Conservation (phyloP, 352 stramenopile genomes). For the Globisporangium barbulae region DNA sequence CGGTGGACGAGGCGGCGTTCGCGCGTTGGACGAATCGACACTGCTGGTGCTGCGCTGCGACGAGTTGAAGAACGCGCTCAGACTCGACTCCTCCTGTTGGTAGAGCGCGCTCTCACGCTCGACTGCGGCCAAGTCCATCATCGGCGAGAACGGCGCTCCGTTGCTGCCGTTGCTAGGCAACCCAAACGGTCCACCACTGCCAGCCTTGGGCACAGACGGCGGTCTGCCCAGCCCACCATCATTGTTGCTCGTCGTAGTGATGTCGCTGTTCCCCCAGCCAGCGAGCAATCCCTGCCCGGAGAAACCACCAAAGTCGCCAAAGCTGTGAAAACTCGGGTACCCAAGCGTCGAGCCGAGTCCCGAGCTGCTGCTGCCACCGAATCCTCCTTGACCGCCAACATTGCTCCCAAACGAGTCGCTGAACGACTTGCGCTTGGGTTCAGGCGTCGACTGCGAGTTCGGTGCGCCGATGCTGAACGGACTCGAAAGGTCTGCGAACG, state of each 20-base stretch:
- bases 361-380: slow-evolving; percentile 5
- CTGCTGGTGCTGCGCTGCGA: slow-evolving; percentile 18
- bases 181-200: background rate
- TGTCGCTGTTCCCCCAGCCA: slow-evolving; percentile 47
- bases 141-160: slow-evolving; percentile 32
- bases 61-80: slow-evolving; percentile 60
- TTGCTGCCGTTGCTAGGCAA: slow-evolving; percentile 7
- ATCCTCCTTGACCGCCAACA: slow-evolving; percentile 11
- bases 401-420: slow-evolving; percentile 11
- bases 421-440: slow-evolving; percentile 14
- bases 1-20: slow-evolving; percentile 33
- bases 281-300: slow-evolving; percentile 36
- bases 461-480: slow-evolving; percentile 21
- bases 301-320: slow-evolving; percentile 43
- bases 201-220: slow-evolving; percentile 13
- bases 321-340: slow-evolving; percentile 65
- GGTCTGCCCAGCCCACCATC: slow-evolving; percentile 13
- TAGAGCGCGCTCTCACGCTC: slow-evolving; percentile 67
- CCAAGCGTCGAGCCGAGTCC: slow-evolving; percentile 45
- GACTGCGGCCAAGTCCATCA: slow-evolving; percentile 68
- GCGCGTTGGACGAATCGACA: slow-evolving; percentile 23
- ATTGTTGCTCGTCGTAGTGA: slow-evolving; percentile 8
- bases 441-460: slow-evolving; percentile 19
- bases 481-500: slow-evolving; percentile 18
- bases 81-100: slow-evolving; percentile 66